phyloP scores from a whole-genome alignment of 73 alveolate species.

The Uronychia setigera region DNA sequence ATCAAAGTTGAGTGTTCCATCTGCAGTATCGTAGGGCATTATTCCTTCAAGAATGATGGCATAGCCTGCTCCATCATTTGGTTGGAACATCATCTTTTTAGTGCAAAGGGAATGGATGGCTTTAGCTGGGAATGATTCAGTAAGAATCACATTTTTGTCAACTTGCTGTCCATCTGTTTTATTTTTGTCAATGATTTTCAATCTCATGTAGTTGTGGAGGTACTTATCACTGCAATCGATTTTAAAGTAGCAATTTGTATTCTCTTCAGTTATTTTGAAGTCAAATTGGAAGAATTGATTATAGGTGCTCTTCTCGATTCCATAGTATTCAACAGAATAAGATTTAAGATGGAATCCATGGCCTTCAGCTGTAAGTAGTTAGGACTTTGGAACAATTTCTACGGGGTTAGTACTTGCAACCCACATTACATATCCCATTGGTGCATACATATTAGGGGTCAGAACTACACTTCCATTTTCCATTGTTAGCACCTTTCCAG shows the following conservation, averaged over 20 bases:
- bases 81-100: constrained; percentile 35
- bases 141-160: not conserved
- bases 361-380: constrained; percentile 1
- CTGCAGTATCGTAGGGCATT: constrained; percentile 66
- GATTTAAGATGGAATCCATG: constrained; percentile 13
- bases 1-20: constrained; percentile 70
- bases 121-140: constrained; percentile 7
- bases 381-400: not conserved
- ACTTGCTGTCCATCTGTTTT: not conserved
- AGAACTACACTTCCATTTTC: not conserved
- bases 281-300: constrained; percentile 44
- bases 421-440: constrained; percentile 54
- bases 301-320: constrained; percentile 40
- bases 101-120: constrained; percentile 21
- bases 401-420: constrained; percentile 20
- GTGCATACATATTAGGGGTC: constrained; percentile 52
- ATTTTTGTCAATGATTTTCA: constrained; percentile 33
- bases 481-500: constrained; percentile 10
- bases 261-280: constrained; percentile 33
- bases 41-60: constrained; percentile 68
- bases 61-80: constrained; percentile 65
- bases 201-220: constrained; percentile 36
- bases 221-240: constrained; percentile 44
- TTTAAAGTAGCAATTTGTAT: constrained; percentile 21
- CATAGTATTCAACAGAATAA: constrained; percentile 23